Conservation (phyloP, 2,329 filamentous ascomycete species). For the Colletotrichum cuscutae region DNA sequence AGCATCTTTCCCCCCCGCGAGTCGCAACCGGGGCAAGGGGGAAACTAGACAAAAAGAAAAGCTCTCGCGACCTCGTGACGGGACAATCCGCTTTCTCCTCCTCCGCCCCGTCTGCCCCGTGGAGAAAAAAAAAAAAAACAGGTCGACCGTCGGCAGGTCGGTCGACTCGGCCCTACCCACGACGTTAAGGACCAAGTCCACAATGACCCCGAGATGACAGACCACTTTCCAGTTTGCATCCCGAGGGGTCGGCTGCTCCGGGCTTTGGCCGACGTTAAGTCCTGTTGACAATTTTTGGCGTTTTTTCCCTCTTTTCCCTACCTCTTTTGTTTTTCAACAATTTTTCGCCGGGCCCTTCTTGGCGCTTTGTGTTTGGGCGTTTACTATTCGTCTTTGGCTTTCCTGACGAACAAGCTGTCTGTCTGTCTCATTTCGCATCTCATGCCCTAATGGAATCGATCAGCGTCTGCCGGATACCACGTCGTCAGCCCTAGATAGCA, state of each 20-base stretch:
- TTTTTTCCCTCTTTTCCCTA: not conserved
- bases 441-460: not conserved
- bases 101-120: slow-evolving; percentile 2
- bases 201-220: slow-evolving; percentile 34
- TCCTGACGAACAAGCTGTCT: not conserved
- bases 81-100: slow-evolving; percentile 15
- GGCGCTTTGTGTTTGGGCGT: not conserved
- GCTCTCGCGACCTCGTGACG: not conserved
- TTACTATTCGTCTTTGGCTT: not conserved
- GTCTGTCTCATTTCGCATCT: not conserved
- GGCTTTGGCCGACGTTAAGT: slow-evolving; percentile 26
- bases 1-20: not conserved
- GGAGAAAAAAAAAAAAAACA: slow-evolving; percentile 20
- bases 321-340: not conserved
- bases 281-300: not conserved
- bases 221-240: slow-evolving; percentile 17
- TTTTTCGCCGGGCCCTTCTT: not conserved
- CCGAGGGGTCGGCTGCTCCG: slow-evolving; percentile 17
- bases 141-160: too few species aligned
- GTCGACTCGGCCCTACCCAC: slow-evolving; percentile 28
- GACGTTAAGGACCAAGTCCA: slow-evolving; percentile 14
- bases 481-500: not conserved
- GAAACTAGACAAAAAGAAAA: not conserved
- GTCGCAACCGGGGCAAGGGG: not conserved
- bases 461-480: not conserved